A percentile compares a stretch with the other conserved stretches of the same genome.
These are phyloP conservation scores for Cryoendolithus antarcticus DNA, from an alignment of 2,329 filamentous ascomycete genomes.

Conservation along the genomic window DNA sequence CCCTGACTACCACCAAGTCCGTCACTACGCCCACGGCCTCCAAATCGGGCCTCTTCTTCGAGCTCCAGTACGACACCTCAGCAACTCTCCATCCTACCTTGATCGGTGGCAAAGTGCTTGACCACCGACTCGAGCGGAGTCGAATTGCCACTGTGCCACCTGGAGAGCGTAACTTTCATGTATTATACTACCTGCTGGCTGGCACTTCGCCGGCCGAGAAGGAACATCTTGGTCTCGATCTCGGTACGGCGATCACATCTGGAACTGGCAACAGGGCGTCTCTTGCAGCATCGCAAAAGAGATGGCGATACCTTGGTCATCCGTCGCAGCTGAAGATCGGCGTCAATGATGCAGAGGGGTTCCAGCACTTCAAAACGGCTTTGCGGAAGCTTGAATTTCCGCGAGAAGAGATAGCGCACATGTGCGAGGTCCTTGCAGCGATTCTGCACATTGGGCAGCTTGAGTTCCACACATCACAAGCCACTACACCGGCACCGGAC, in stretches of 20 bases:
- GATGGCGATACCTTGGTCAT: constrained; percentile 94
- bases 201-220: constrained; percentile 88
- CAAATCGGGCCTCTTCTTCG: constrained; percentile 88
- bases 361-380: constrained; percentile 94
- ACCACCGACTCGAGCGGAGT: constrained; percentile 85
- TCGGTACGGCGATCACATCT: constrained; percentile 32
- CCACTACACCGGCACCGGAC: constrained; percentile 67
- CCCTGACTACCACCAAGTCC: constrained; percentile 92
- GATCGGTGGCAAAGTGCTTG: constrained; percentile 86
- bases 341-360: constrained; percentile 89
- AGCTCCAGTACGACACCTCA: constrained; percentile 90
- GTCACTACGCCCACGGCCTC: constrained; percentile 90
- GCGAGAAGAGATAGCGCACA: constrained; percentile 84
- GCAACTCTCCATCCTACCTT: constrained; percentile 73
- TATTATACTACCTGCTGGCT: constrained; percentile 87
- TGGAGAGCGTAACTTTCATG: constrained; percentile 91
- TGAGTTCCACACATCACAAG: constrained; percentile 73
- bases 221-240: constrained; percentile 60
- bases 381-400: constrained; percentile 90
- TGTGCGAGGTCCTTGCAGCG: constrained; percentile 84
- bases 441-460: constrained; percentile 97
- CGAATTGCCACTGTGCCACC: constrained; percentile 85
- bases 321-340: constrained; percentile 94
- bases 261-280: constrained; percentile 45
- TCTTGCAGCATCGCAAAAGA: constrained; percentile 49